These are phyloP conservation scores for Naganishia vaughanmartiniae DNA, from an alignment of 768 basidiomycete genomes.

Conservation along the genomic window DNA sequence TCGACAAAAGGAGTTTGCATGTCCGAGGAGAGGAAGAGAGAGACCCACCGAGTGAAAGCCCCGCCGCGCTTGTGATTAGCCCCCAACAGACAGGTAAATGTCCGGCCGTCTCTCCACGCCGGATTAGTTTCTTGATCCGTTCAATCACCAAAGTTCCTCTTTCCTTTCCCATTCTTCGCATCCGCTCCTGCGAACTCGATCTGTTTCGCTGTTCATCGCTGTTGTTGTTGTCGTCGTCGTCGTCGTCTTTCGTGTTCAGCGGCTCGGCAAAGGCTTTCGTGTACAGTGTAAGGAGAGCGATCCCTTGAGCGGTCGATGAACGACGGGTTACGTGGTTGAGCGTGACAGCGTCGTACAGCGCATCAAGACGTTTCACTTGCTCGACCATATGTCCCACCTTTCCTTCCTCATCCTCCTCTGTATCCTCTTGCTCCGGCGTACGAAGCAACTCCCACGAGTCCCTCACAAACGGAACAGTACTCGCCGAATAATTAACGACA, in stretches of 20 bases:
- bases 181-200: no score
- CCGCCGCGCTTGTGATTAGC: conserved; percentile 72
- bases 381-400: conserved; percentile 46
- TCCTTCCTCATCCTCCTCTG: neutral
- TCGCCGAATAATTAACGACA: conserved; percentile 67
- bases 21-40: neutral
- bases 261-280: conserved; percentile 72
- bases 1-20: neutral
- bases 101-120: conserved; percentile 66
- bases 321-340: conserved; percentile 84
- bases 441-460: conserved; percentile 56
- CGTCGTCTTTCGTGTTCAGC: no score
- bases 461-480: conserved; percentile 73
- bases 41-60: conserved; percentile 65
- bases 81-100: conserved; percentile 94
- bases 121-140: conserved; percentile 65
- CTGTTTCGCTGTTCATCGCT: no score
- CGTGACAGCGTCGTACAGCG: conserved; percentile 76
- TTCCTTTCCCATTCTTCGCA: neutral
- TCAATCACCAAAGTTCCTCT: conserved; percentile 58
- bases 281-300: conserved; percentile 84
- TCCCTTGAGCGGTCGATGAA: conserved; percentile 86
- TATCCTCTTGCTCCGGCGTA: neutral
- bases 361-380: conserved; percentile 63
- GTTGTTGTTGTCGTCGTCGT: no score